Conservation (phyloP, 2,329 filamentous ascomycete genomes). For the Aspergillus felis region DNA sequence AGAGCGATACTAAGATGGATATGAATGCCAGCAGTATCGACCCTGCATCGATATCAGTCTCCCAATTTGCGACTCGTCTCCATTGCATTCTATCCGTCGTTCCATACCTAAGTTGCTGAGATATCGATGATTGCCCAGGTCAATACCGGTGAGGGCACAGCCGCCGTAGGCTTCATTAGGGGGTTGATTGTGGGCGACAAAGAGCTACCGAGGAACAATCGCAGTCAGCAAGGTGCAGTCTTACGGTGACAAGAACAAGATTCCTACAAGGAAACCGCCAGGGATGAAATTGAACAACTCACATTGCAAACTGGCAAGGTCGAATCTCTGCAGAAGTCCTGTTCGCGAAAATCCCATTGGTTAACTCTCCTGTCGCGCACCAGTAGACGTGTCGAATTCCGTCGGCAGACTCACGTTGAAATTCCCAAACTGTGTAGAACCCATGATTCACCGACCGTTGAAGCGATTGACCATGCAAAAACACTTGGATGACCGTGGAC, state of each 20-base stretch:
- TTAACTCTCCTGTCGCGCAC: constrained; percentile 15
- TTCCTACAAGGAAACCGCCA: constrained; percentile 2
- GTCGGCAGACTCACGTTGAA: constrained; percentile 48
- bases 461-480: constrained; percentile 12
- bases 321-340: constrained; percentile 81
- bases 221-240: constrained; percentile 12
- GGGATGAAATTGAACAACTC: constrained; percentile 37
- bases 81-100: constrained; percentile 25
- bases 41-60: constrained; percentile 49
- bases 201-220: constrained; percentile 51
- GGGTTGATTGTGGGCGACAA: constrained; percentile 58
- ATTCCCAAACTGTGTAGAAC: constrained; percentile 55
- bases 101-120: constrained; percentile 77
- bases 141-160: constrained; percentile 73
- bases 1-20: constrained; percentile 64
- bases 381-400: not conserved
- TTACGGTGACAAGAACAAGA: not conserved
- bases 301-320: constrained; percentile 83
- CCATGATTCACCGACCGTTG: constrained; percentile 35
- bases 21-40: constrained; percentile 79
- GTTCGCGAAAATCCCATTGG: constrained; percentile 19
- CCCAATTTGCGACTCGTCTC: not conserved
- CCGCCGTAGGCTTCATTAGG: constrained; percentile 59
- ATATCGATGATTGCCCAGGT: constrained; percentile 60
- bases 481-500: not conserved